Evolutionary conservation across 768 basidiomycete genomes (phyloP).

Genomic region (Royoungia palumana): DNA sequence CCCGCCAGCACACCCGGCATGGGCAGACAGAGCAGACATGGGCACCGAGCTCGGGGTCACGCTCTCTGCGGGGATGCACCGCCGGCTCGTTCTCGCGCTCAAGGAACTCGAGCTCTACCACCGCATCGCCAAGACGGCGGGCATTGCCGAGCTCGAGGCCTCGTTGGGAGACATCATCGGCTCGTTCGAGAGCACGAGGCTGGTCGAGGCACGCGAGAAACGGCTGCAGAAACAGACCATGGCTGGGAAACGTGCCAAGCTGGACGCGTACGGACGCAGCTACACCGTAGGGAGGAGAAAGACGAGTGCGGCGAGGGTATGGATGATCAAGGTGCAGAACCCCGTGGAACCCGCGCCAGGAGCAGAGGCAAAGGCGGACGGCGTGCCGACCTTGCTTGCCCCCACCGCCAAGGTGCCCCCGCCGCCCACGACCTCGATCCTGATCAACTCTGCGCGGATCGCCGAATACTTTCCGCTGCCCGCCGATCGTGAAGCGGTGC

Average conservation of each 20-base stretch:
- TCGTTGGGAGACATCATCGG: constrained; percentile 57
- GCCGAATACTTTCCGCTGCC: constrained; percentile 73
- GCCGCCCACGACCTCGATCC: constrained; percentile 59
- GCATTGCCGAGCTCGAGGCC: constrained; percentile 49
- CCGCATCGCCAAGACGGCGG: constrained; percentile 21
- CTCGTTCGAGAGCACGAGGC: constrained; percentile 65
- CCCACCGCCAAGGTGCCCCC: constrained; percentile 17
- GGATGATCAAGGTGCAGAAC: constrained; percentile 71
- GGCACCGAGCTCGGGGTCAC: constrained; percentile 50
- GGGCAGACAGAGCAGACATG: constrained; percentile 67
- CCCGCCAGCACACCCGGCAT: constrained; percentile 57
- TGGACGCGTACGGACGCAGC: constrained; percentile 81
- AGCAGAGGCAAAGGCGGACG: not conserved
- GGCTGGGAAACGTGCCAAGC: constrained; percentile 52
- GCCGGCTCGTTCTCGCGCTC: constrained; percentile 57
- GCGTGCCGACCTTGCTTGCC: constrained; percentile 17
- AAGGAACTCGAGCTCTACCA: constrained; percentile 64
- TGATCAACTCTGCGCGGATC: constrained; percentile 84
- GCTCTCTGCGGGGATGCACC: constrained; percentile 70
- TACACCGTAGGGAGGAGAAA: constrained; percentile 86
- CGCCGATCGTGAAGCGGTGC: constrained; percentile 74
- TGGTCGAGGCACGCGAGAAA: constrained; percentile 40
- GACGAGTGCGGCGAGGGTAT: constrained; percentile 86
- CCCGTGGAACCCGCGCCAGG: constrained; percentile 31
- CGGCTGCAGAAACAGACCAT: constrained; percentile 22